Evolutionary conservation across 208 protist genomes (phyloP).

Genomic region (Naegleria lovaniensis): DNA sequence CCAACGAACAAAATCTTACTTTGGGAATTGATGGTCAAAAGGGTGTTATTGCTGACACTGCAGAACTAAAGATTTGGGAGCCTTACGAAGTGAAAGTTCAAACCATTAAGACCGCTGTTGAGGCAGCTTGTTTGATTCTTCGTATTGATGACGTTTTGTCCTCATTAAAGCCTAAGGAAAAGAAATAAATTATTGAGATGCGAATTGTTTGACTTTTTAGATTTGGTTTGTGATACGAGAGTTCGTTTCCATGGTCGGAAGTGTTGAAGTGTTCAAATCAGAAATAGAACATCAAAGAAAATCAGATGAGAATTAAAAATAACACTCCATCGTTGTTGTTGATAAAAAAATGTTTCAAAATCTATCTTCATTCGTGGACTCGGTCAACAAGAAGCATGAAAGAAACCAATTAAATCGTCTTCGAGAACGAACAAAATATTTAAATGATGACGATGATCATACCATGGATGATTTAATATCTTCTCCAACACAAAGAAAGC

Average conservation of each 20-base stretch:
- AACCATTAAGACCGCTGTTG: conserved; percentile 94
- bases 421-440: background rate
- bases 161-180: background rate
- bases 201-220: background rate
- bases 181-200: background rate
- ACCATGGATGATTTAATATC: background rate
- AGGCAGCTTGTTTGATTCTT: conserved; percentile 95
- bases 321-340: too few species aligned
- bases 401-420: background rate
- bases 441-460: background rate
- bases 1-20: conserved; percentile 63
- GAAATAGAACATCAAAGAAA: too few species aligned
- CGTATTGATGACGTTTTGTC: conserved; percentile 97
- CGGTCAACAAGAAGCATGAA: background rate
- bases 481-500: background rate
- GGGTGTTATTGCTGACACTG: conserved; percentile 88
- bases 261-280: too few species aligned
- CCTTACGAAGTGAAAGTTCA: conserved; percentile 95
- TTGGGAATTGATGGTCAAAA: conserved; percentile 96
- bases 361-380: background rate
- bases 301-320: too few species aligned
- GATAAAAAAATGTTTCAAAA: background rate
- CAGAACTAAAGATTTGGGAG: conserved; percentile 92
- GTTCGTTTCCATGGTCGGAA: too few species aligned
- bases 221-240: too few species aligned